Evolutionary conservation across 768 basidiomycete genomes (phyloP), one percentile per base, ranked within the genome.

Genomic region (Calocybe gangraenosa): DNA sequence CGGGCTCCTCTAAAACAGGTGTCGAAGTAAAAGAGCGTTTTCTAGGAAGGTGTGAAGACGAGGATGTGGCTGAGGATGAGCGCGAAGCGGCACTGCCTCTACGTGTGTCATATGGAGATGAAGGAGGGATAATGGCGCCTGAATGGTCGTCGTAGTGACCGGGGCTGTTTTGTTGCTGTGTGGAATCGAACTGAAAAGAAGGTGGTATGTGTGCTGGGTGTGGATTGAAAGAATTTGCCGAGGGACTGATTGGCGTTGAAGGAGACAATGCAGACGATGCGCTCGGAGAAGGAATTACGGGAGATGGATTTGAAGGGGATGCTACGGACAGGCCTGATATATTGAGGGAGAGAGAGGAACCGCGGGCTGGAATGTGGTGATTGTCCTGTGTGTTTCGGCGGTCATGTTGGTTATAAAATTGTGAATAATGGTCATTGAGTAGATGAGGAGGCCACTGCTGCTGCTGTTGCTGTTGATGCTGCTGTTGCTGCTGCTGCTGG

Each of bases 21-120:
- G 68, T 68, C 19, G 76, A 69, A 14, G 73, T 79, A 57, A 85
- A 82, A 58, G 81, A 82, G 47, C 85, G 73, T 62, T 87, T 87
- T 30, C 82, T 69, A 1, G 83, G 81, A 8, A 84, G 69, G 13
- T 79, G 79, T 9, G 82, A 71, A 35, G 75, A 74, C 40, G 81
- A 75, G 46, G 70, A 63, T 8, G 70, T 68, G 1, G 80, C 74
- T 18, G 79, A 74, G 21, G 78, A 70, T 17, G 81, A 71, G 37
- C 66, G 47, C 46, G 54, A 57, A 45, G 65, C 47, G 28, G 47
- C 59, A 4, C 63, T 55, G 32, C 62, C 42, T 57, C 54, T 50
- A 52, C 68, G 35, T 58, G 54, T 46, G 56, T 54, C 42, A 61
- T 65, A 49, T 36, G 55, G 40, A 52, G 64, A 49, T 37, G 66